Base-by-base conservation (phyloP, 768 basidiomycete genomes). In the Trametes coccinea region DNA sequence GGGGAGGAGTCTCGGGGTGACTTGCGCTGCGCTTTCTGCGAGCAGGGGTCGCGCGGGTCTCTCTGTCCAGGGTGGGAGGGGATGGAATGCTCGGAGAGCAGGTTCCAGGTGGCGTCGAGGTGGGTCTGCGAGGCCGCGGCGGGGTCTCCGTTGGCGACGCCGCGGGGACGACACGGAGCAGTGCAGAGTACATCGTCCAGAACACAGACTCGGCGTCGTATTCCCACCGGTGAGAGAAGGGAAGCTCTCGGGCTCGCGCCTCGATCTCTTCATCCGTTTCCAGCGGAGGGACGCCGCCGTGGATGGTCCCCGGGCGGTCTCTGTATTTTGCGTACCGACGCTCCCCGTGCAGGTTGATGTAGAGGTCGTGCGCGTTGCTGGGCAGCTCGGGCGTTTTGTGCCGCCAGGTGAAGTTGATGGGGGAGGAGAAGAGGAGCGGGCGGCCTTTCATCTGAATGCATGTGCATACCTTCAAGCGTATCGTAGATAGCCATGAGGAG, bases 141-240 rank as follows among this genome's bases (percentile, higher is more conserved):
- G 37, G 11, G 11, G 34, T 27, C 13, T 22, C 17, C 30, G 17
- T 17, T 43, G 22, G 29, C 34, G 34, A 30, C 9, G 13, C 29
- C 9, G 16, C 43, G 2, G 56, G 56, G 10, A 39, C 8, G 13
- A 49, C 46, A 7, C 33, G 37, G 22, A 57, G 34, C 14, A 48
- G 5, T 3, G 22, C 37, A 5, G 46, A 39, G 34, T 48, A 34
- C 47, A 49, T 27, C 16, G 33, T 29, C 56, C 56, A 57, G 22
- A 10, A 57, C 7, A 57, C 22, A 11, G 56, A 57, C 46, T 57
- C 56, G 10, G 46, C 56, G 11, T 57, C 56, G 37, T 57, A 48
- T 17, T 49, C 46, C 11, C 34, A 47, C 5, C 45, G 44, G 16
- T 57, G 56, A 33, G 22, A 16, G 37, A 57, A 57, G 10, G 53